Base-by-base conservation (phyloP, 768 basidiomycete species). In the Hericium coralloides region DNA sequence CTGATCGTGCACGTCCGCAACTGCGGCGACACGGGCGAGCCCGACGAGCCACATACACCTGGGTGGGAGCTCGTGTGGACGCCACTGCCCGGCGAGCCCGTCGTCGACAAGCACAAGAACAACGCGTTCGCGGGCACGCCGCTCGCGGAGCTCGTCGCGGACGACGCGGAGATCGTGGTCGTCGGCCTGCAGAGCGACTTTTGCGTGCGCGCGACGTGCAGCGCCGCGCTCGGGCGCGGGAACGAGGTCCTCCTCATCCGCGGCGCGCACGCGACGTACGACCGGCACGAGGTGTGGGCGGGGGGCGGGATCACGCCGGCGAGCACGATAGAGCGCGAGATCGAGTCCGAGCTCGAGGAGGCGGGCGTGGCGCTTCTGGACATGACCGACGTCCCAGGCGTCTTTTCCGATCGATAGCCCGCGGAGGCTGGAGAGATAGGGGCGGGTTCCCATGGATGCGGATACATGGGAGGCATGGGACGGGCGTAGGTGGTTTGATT, bases 151-250 rank as follows among this genome's bases (percentile, higher is more conserved):
- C 64, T 82, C 45, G 70, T 89, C 38, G 73, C 76, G 0, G 54
- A 65, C 3, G 75, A 79, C 31, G 84, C 84, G 14, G 80, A 85
- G 72, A 74, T 87, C 52, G 75, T 87, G 52, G 75, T 87, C 52
- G 79, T 79, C 17, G 86, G 86, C 14, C 77, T 85, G 66, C 82
- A 84, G 68, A 84, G 82, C 62, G 85, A 87, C 69, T 85, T 80
- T 58, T 80, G 81, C 45, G 60, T 68, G 49, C 70, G 72, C 38
- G 70, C 70, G 57, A 79, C 85, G n/a, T 85, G 84, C 67, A 76
- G 72, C 49, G 78, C 81, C 3, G 85, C 84, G 12, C 70, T 86
- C 37, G 76, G 68, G 41, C 73, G 84, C 58, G 86, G 85, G 53
- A 87, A 87, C 66, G 78, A 78, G 58, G 84, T 89, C 14, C 66